A percentile compares a stretch with the other conserved stretches of the same genome.
These are phyloP conservation scores for Apophysomyces elegans DNA, from an alignment of 371 early-diverging fungal genomes.

Conservation along the genomic window DNA sequence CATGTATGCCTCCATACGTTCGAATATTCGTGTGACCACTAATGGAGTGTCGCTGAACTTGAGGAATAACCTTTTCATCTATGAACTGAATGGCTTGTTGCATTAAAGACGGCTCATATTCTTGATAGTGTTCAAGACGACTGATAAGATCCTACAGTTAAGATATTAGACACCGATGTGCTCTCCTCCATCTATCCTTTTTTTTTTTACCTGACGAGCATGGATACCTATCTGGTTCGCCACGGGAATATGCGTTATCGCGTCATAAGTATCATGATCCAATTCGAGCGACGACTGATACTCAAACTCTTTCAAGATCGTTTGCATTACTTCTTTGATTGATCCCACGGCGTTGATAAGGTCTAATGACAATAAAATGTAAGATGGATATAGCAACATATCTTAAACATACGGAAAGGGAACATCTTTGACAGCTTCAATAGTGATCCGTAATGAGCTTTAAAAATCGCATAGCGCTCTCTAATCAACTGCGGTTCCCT, in stretches of 20 bases:
- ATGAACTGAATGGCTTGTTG: conserved; percentile 60
- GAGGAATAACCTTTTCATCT: conserved; percentile 58
- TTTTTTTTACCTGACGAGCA: conserved; percentile 51
- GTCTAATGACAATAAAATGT: conserved; percentile 35
- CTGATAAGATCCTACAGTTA: conserved; percentile 58
- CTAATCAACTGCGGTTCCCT: conserved; percentile 51
- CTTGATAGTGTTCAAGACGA: conserved; percentile 65
- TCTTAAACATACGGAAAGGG: conserved; percentile 63
- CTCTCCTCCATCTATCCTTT: neutral
- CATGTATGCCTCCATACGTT: conserved; percentile 48
- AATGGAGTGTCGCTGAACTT: conserved; percentile 63
- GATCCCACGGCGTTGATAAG: conserved; percentile 68
- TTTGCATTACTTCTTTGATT: conserved; percentile 67
- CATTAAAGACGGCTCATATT: conserved; percentile 54
- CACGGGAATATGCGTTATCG: conserved; percentile 69
- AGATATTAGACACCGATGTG: neutral
- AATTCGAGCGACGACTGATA: conserved; percentile 71
- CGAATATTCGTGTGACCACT: conserved; percentile 66
- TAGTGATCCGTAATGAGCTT: conserved; percentile 67
- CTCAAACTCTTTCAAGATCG: conserved; percentile 69
- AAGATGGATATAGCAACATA: neutral
- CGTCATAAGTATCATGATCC: conserved; percentile 64
- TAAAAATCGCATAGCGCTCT: conserved; percentile 68
- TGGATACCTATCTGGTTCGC: conserved; percentile 69
- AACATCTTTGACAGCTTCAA: conserved; percentile 67